Percentiles rank a stretch among this genome's conserved stretches.
phyloP scores from a whole-genome alignment of 2,329 filamentous ascomycete genomes.

The Diaporthe destruens region DNA sequence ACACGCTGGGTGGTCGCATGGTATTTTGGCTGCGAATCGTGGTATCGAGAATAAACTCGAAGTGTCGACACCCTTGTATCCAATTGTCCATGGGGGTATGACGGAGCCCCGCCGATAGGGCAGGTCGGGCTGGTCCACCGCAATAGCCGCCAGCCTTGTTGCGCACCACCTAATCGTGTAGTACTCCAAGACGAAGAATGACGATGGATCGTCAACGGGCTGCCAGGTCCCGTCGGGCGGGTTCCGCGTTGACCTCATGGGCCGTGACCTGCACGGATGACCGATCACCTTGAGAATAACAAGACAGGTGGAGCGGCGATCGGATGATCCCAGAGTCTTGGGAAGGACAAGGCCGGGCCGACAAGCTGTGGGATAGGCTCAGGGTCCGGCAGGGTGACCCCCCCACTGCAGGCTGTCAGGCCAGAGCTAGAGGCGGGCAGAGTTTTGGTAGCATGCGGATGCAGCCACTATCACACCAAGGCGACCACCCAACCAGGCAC shows the following conservation, averaged over 20 bases:
- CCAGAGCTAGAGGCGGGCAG: background rate
- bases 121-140: background rate
- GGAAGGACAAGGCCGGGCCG: constrained; percentile 20
- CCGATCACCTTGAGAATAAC: background rate
- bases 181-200: background rate
- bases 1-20: background rate
- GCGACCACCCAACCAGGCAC: background rate
- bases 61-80: too few species aligned
- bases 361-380: background rate
- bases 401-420: background rate
- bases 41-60: too few species aligned
- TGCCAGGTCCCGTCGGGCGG: background rate
- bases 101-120: background rate
- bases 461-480: constrained; percentile 32
- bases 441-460: constrained; percentile 12
- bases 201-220: background rate
- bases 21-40: background rate
- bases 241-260: background rate
- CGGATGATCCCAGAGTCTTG: background rate
- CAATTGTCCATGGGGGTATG: background rate
- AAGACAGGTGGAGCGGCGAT: background rate
- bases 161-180: background rate
- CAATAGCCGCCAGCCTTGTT: constrained; percentile 23
- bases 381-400: background rate
- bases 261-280: background rate